These are phyloP conservation scores for Parasitella parasitica DNA, from an alignment of 371 early-diverging fungal genomes.

Conservation along the genomic window DNA sequence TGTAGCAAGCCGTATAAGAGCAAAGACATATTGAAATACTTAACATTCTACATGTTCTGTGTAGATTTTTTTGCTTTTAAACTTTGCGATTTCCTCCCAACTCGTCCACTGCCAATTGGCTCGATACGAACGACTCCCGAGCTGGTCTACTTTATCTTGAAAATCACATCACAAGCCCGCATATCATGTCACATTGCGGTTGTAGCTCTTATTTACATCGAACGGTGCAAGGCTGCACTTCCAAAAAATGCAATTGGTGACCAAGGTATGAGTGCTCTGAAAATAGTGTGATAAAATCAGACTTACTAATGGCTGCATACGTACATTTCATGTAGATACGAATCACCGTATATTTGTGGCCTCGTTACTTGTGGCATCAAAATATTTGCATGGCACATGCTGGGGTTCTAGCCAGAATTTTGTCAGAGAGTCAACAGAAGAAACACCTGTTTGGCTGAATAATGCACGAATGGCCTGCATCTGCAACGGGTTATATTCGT, in stretches of 20 bases:
- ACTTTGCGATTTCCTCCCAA: constrained; percentile 30
- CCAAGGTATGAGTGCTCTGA: constrained; percentile 15
- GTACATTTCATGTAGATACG: constrained; percentile 25
- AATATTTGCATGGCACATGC: constrained; percentile 68
- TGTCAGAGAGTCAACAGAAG: constrained; percentile 14
- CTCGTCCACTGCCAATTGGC: constrained; percentile 20
- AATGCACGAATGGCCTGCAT: constrained; percentile 28
- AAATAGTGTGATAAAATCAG: neutral
- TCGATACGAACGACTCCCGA: constrained; percentile 26
- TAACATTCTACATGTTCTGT: neutral
- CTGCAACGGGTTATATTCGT: constrained; percentile 24
- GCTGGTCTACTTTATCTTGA: constrained; percentile 31
- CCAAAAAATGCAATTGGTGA: constrained; percentile 36
- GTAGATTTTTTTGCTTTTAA: constrained; percentile 32
- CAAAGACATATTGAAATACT: too few species aligned
- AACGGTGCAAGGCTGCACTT: constrained; percentile 29
- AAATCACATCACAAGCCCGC: constrained; percentile 24
- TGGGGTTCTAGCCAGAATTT: constrained; percentile 41
- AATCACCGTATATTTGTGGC: constrained; percentile 76
- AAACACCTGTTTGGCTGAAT: constrained; percentile 15
- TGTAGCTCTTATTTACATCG: constrained; percentile 32
- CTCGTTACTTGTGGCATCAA: constrained; percentile 68
- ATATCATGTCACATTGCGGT: constrained; percentile 33
- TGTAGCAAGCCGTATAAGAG: too few species aligned
- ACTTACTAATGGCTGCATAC: neutral